Percentiles rank a stretch among this genome's conserved stretches.
Evolutionary conservation across 129 eudicot species (phyloP).

Genomic region (Logfia minima): DNA sequence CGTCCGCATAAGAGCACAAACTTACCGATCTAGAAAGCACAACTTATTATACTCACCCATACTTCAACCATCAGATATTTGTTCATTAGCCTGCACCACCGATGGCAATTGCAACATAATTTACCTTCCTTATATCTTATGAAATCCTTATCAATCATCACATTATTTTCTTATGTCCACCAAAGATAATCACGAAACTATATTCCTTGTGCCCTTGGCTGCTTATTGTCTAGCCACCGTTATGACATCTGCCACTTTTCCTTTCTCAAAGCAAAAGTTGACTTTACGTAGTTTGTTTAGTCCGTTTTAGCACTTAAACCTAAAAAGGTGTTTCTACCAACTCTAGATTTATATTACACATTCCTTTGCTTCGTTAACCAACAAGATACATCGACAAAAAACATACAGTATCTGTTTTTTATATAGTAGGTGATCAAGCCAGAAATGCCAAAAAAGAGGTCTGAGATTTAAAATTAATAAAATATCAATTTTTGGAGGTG

Average conservation of each 20-base stretch:
- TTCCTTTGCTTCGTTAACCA: background rate
- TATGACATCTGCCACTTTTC: background rate
- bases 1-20: background rate
- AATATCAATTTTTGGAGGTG: background rate
- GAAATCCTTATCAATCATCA: background rate
- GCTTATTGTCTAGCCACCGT: background rate
- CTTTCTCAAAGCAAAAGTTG: slow-evolving; percentile 1
- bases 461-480: background rate
- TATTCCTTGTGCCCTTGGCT: background rate
- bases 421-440: too few species aligned
- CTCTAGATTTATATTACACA: slow-evolving; percentile 10
- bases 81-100: background rate
- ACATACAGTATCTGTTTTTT: background rate
- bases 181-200: background rate
- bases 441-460: background rate
- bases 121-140: background rate
- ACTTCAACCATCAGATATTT: background rate
- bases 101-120: background rate
- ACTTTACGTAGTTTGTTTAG: background rate
- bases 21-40: background rate
- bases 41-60: background rate
- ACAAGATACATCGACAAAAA: background rate
- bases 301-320: background rate
- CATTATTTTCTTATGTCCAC: background rate
- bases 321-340: background rate